Evolutionary conservation across 1,284 basidiomycete genomes (phyloP), one percentile per base, ranked within the genome.

Genomic region (Ceratobasidium sp.): DNA sequence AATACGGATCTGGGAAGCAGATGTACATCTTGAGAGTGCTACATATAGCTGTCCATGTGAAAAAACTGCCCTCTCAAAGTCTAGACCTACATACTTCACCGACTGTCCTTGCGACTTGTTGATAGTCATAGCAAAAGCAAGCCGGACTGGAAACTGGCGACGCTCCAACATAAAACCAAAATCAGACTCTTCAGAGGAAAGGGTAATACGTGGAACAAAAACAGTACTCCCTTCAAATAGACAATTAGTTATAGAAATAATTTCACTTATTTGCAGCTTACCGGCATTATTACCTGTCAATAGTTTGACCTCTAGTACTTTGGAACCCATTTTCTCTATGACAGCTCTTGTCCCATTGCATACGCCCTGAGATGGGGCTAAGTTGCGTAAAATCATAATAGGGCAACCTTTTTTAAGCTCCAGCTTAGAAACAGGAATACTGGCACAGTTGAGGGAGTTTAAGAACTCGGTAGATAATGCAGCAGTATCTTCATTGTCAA

Each of bases 41-140:
- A 75, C 75, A 74, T 75, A 75, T 16, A 75, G 52, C 53, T 75
- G 75, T 9, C 75, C 75, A 74, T 75, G 75, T 18, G 69, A 30
- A 30, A 75, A 75, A 14, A 41, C 69, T n/a, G 62, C n/a, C 16
- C n/a, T 28, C 26, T 59, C 39, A 36, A 76, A 48, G 53, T 76
- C 74, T 12, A 76, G 12, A 4, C 71, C 74, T 45, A 76, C 74
- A 74, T 74, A 21, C 36, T 75, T 58, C 26, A 76, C 64, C 46
- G 81, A 83, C 72, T 85, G 84, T 0, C 84, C 84, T 76, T 85
- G 84, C 0, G 80, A 36, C 69, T 84, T 84, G 75, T 85, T 84
- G 72, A 85, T 82, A 3, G 79, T 81, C 69, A 84, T 80, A 9
- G 81, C 79, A 78, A 83, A 84, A 1, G 82, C 82, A 0, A 83